Evolutionary conservation across 148 eudicot genomes (phyloP), one percentile per base, ranked within the genome.

Genomic region (Nepenthes mirabilis): DNA sequence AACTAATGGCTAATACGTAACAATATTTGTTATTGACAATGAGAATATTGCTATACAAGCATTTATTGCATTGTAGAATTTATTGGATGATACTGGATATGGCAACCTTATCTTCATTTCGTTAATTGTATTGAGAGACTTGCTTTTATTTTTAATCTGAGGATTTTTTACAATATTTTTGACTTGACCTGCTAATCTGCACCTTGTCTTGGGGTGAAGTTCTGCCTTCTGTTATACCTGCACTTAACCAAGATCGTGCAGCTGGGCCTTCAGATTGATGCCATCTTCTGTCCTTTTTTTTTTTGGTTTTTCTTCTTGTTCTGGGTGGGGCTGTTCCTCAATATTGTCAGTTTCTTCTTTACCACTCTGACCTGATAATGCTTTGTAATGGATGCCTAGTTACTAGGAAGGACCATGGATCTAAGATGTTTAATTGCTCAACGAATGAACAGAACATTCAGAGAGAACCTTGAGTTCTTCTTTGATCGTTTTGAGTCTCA

Each of bases 401-500:
- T 93, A 71, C 81, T 93, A 40, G 99, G 99, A 76, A 77, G 99
- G 82, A 84, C 80, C 37, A 82, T 93, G 61, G 80, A 88, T 70
- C 72, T 93, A 74, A 86, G 99, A 77, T 77, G 85, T 76, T 81
- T 93, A 74, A 80, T 93, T 60, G 57, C 95, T 53, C 96, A 82
- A 80, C 83, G 88, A 77, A 80, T 93, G 86, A 93, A 93, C 80
- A 93, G 86, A 79, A 62, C 76, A 57, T 88, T 84, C 76, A 82
- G 98, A 72, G 96, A 88, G 67, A 93, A 93, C 65, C 82, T 93
- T 51, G 98, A 88, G 70, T 93, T 88, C 79, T 67, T 88, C 69
- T 88, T 88, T 67, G 95, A 88, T 65, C 82, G 91, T 56, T 93
- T 93, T 63, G 99, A 93, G 73, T 93, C 99, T 59, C 99, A 93